These are phyloP conservation scores for Mycosphaerella sp. DNA, from an alignment of 2,329 filamentous ascomycete species.

Conservation along the genomic window DNA sequence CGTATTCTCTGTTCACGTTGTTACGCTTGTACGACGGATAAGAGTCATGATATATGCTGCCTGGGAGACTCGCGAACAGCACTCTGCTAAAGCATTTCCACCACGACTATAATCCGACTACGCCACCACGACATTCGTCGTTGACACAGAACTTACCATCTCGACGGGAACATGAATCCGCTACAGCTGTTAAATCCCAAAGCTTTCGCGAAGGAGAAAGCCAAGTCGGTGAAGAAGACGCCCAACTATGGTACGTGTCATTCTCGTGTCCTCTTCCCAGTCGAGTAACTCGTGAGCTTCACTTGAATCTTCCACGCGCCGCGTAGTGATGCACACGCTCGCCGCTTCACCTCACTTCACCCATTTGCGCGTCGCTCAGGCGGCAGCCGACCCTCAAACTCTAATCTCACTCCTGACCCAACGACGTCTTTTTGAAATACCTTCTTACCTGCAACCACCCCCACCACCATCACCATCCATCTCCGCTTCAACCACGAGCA, in stretches of 20 bases:
- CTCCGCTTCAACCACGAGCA: slow-evolving; percentile 6
- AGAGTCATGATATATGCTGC: neutral
- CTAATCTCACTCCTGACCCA: neutral
- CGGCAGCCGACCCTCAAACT: neutral
- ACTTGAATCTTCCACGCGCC: slow-evolving; percentile 9
- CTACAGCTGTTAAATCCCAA: slow-evolving; percentile 36
- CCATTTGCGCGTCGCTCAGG: slow-evolving; percentile 1
- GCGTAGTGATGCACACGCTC: neutral
- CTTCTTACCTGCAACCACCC: neutral
- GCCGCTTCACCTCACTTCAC: neutral
- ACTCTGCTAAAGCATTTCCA: neutral
- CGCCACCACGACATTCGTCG: neutral
- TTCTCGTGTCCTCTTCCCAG: neutral
- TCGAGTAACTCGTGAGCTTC: slow-evolving; percentile 5
- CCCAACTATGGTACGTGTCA: slow-evolving; percentile 30
- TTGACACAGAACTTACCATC: neutral
- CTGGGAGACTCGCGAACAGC: neutral
- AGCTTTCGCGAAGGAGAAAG: slow-evolving; percentile 33
- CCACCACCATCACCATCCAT: neutral
- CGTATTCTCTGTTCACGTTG: neutral
- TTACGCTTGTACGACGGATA: neutral
- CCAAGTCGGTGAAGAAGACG: slow-evolving; percentile 24
- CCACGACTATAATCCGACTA: neutral
- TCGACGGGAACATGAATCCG: slow-evolving; percentile 28
- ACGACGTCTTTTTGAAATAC: neutral